phyloP scores from a whole-genome alignment of 2,329 filamentous ascomycete species.

The Colletotrichum karsti region DNA sequence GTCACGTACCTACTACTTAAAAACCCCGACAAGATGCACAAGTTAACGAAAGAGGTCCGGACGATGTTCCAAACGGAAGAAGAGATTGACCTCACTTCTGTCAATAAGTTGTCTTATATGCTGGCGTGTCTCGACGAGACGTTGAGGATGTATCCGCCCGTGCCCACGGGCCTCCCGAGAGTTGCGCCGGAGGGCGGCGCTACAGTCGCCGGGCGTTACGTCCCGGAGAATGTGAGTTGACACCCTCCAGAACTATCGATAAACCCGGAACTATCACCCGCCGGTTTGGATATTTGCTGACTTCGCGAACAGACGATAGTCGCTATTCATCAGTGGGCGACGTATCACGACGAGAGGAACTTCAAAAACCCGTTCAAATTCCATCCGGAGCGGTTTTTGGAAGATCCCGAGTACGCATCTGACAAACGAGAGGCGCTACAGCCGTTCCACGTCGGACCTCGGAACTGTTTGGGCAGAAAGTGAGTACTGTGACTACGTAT shows the following conservation, averaged over 20 bases:
- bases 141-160: slow-evolving; percentile 48
- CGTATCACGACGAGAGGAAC: slow-evolving; percentile 33
- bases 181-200: slow-evolving; percentile 41
- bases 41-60: slow-evolving; percentile 47
- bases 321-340: slow-evolving; percentile 46
- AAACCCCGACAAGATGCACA: slow-evolving; percentile 39
- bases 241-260: too few relatives aligned
- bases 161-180: slow-evolving; percentile 35
- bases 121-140: slow-evolving; percentile 50
- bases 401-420: slow-evolving; percentile 30
- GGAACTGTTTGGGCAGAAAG: slow-evolving; percentile 43
- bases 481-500: slow-evolving; percentile 32
- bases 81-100: slow-evolving; percentile 45
- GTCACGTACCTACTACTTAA: slow-evolving; percentile 37
- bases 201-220: slow-evolving; percentile 37
- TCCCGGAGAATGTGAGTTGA: slow-evolving; percentile 41
- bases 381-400: slow-evolving; percentile 50
- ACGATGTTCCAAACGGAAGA: slow-evolving; percentile 39
- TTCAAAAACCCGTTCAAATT: slow-evolving; percentile 55
- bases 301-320: slow-evolving; percentile 38
- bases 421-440: slow-evolving; percentile 36
- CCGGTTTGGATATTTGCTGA: too few relatives aligned
- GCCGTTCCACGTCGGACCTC: slow-evolving; percentile 39
- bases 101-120: slow-evolving; percentile 45
- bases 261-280: too few relatives aligned